Evolutionary conservation across 2,329 filamentous ascomycete genomes (phyloP).

Genomic region (Claviceps spartinae): DNA sequence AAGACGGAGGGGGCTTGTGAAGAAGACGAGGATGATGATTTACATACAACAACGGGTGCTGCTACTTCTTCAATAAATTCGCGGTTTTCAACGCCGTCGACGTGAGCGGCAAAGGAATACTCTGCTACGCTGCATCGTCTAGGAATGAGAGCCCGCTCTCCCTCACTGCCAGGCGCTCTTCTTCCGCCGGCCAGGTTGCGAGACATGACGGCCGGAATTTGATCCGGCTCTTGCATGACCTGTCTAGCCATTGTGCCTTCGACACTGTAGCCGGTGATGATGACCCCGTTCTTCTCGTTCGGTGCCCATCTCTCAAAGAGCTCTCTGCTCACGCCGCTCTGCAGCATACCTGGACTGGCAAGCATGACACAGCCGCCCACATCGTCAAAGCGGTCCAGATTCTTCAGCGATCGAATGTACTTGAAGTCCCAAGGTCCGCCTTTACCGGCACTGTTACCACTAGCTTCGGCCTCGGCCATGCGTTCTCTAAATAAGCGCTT

Average conservation of each 20-base stretch:
- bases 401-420: slow-evolving; percentile 83
- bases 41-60: slow-evolving; percentile 70
- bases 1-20: too few relatives aligned
- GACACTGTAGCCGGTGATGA: slow-evolving; percentile 96
- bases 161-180: slow-evolving; percentile 49
- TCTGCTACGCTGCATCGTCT: slow-evolving; percentile 87
- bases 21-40: neutral
- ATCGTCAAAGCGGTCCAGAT: slow-evolving; percentile 89
- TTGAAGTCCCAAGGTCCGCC: slow-evolving; percentile 95
- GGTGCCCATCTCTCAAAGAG: slow-evolving; percentile 92
- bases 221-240: slow-evolving; percentile 86
- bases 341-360: slow-evolving; percentile 93
- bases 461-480: slow-evolving; percentile 79
- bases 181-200: slow-evolving; percentile 51
- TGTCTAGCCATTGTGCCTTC: slow-evolving; percentile 97
- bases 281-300: slow-evolving; percentile 91
- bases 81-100: slow-evolving; percentile 88
- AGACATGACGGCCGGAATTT: slow-evolving; percentile 89
- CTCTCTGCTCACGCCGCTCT: slow-evolving; percentile 88
- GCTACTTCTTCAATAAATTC: slow-evolving; percentile 93
- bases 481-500: slow-evolving; percentile 86
- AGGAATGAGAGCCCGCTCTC: slow-evolving; percentile 85
- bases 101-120: slow-evolving; percentile 90
- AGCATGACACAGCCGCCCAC: slow-evolving; percentile 94
- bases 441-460: slow-evolving; percentile 58